These are phyloP conservation scores for Trichoderma atroviride DNA, from an alignment of 2,329 filamentous ascomycete genomes.

Conservation along the genomic window DNA sequence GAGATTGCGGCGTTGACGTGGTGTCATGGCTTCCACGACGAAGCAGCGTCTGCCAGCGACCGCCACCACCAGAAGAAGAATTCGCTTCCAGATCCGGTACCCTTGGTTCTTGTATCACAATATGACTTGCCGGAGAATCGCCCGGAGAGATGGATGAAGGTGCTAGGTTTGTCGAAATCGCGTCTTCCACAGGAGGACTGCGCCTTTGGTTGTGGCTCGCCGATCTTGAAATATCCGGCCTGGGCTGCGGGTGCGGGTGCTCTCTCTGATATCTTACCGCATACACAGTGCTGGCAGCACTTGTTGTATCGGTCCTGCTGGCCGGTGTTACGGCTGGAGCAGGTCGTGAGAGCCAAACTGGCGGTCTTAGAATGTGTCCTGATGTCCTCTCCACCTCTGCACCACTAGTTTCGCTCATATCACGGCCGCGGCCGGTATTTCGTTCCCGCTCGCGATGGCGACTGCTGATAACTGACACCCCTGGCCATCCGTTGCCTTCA, in stretches of 20 bases:
- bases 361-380: slow-evolving; percentile 50
- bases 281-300: slow-evolving; percentile 66
- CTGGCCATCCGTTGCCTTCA: slow-evolving; percentile 35
- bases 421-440: slow-evolving; percentile 27
- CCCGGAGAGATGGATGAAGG: slow-evolving; percentile 27
- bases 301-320: slow-evolving; percentile 64
- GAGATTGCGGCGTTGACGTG: neutral
- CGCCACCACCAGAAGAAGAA: slow-evolving; percentile 32
- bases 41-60: slow-evolving; percentile 36
- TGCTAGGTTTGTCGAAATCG: slow-evolving; percentile 31
- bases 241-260: slow-evolving; percentile 35
- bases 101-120: slow-evolving; percentile 26
- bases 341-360: slow-evolving; percentile 59
- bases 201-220: slow-evolving; percentile 37
- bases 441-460: slow-evolving; percentile 31
- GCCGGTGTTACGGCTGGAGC: slow-evolving; percentile 58
- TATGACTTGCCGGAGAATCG: slow-evolving; percentile 31
- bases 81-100: slow-evolving; percentile 38
- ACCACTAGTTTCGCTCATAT: slow-evolving; percentile 31
- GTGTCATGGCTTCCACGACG: slow-evolving; percentile 1
- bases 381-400: slow-evolving; percentile 36
- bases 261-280: slow-evolving; percentile 62
- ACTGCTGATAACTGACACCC: slow-evolving; percentile 35
- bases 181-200: slow-evolving; percentile 35
- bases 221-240: slow-evolving; percentile 41